Conservation (phyloP, 2,329 filamentous ascomycete genomes). For the Cryphonectria naterciae region DNA sequence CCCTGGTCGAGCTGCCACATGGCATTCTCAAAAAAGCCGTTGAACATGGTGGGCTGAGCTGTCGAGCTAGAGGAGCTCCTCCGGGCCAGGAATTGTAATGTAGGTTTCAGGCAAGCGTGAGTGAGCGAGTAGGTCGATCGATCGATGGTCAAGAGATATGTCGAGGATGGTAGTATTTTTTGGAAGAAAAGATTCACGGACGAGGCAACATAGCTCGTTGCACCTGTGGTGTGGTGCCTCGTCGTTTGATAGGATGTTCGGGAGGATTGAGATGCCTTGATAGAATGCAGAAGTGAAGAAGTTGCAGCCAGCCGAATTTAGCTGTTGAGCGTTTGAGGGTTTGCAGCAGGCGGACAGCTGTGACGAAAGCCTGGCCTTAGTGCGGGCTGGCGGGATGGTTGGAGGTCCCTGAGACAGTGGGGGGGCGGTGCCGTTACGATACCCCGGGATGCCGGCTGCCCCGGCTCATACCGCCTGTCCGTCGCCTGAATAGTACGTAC, state of each 20-base stretch:
- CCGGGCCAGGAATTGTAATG: background rate
- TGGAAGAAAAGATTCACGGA: background rate
- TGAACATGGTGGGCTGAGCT: conserved; percentile 24
- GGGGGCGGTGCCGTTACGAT: conserved; percentile 9
- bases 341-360: background rate
- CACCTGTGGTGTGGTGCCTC: conserved; percentile 5
- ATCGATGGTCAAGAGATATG: background rate
- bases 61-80: background rate
- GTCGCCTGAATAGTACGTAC: background rate
- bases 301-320: background rate
- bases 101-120: background rate
- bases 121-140: no score
- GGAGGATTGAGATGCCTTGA: background rate
- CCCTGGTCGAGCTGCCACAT: conserved; percentile 73
- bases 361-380: conserved; percentile 3
- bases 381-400: background rate
- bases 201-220: conserved; percentile 11
- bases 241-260: no score
- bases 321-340: background rate
- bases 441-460: background rate
- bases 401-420: conserved; percentile 4
- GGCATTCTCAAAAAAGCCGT: conserved; percentile 52
- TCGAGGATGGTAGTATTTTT: background rate
- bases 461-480: background rate
- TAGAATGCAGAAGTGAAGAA: background rate